Evolutionary conservation across 2,329 filamentous ascomycete species (phyloP).

Genomic region (Aureobasidium pullulans): DNA sequence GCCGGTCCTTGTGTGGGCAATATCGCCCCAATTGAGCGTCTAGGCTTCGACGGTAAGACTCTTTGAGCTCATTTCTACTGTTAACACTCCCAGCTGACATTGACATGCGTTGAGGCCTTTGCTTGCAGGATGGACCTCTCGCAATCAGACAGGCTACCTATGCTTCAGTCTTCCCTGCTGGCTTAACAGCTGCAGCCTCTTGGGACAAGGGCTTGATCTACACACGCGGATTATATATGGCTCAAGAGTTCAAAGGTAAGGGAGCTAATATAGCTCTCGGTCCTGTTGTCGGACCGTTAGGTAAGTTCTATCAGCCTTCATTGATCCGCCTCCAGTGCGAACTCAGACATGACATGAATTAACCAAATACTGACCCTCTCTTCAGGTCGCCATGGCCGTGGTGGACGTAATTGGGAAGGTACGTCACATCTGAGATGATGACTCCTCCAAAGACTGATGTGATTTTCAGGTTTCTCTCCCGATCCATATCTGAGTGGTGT

Average conservation of each 20-base stretch:
- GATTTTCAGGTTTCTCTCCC: constrained; percentile 43
- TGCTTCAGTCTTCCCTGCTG: constrained; percentile 33
- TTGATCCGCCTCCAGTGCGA: too few relatives aligned
- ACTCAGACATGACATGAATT: not conserved
- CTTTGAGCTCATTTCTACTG: not conserved
- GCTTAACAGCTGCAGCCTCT: constrained; percentile 31
- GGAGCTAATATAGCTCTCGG: constrained; percentile 52
- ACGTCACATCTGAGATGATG: constrained; percentile 15
- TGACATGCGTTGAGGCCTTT: constrained; percentile 20
- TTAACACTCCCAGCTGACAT: not conserved
- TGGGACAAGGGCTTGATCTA: constrained; percentile 32
- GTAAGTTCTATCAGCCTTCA: constrained; percentile 16
- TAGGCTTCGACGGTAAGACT: constrained; percentile 23
- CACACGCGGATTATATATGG: constrained; percentile 27
- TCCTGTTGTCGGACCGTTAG: constrained; percentile 36
- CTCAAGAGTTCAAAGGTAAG: constrained; percentile 21
- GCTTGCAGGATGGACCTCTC: constrained; percentile 34
- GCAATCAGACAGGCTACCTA: constrained; percentile 32
- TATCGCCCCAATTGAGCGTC: constrained; percentile 34
- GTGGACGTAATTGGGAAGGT: constrained; percentile 26
- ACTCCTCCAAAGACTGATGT: constrained; percentile 22
- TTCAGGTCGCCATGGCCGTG: constrained; percentile 13
- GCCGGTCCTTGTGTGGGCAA: constrained; percentile 50
- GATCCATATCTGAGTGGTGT: constrained; percentile 44
- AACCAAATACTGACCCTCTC: not conserved